These are phyloP conservation scores for Verticillium dahliae DNA, from an alignment of 2,329 filamentous ascomycete genomes.

Conservation along the genomic window DNA sequence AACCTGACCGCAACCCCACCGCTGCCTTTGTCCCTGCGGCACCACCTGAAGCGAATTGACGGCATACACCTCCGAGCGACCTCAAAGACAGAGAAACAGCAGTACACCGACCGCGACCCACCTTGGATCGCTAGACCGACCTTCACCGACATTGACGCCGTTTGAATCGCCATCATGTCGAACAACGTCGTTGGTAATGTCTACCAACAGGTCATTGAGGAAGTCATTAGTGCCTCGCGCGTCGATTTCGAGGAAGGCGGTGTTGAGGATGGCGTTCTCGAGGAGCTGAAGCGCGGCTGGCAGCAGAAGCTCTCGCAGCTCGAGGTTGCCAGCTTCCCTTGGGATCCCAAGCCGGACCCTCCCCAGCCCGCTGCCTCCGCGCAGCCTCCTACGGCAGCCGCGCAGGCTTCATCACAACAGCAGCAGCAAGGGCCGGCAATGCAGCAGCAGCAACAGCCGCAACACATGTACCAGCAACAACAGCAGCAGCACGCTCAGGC, in stretches of 20 bases:
- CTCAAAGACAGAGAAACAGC: background rate
- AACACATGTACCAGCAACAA: slow-evolving; percentile 8
- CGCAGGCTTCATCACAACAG: slow-evolving; percentile 8
- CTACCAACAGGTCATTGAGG: slow-evolving; percentile 71
- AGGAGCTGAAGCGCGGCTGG: slow-evolving; percentile 85
- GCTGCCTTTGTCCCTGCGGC: background rate
- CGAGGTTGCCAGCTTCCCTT: slow-evolving; percentile 83
- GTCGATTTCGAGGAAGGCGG: slow-evolving; percentile 97
- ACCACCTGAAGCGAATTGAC: background rate
- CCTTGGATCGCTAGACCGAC: background rate
- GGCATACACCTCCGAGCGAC: background rate
- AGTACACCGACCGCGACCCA: background rate
- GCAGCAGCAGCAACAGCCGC: slow-evolving; percentile 12
- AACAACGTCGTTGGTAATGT: slow-evolving; percentile 63
- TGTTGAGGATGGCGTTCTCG: slow-evolving; percentile 78
- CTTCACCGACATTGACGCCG: background rate
- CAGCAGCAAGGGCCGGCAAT: background rate
- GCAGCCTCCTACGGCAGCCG: slow-evolving; percentile 19
- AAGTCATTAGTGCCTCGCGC: slow-evolving; percentile 86
- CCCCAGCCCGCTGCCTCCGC: slow-evolving; percentile 28
- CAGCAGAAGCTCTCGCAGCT: slow-evolving; percentile 83
- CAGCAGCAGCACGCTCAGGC: slow-evolving; percentile 5
- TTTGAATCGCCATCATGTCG: slow-evolving; percentile 39
- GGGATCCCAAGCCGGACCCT: slow-evolving; percentile 80
- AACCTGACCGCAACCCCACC: background rate